Conservation (phyloP, 371 early-diverging fungal genomes). For the Mucor circinelloides region DNA sequence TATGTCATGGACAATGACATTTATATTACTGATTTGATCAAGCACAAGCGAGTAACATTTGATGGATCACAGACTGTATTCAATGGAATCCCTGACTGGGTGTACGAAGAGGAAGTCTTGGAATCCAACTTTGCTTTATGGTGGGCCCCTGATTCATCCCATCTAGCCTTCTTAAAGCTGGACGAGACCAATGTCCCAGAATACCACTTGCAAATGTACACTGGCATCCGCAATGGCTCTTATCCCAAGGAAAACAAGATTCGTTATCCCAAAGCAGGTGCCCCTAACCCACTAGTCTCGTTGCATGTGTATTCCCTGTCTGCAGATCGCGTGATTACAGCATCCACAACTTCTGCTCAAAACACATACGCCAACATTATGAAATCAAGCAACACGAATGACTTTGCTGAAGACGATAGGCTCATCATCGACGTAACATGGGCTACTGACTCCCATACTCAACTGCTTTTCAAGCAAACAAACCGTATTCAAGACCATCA, state of each 20-base stretch:
- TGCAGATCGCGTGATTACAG: slow-evolving; percentile 26
- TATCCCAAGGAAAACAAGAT: slow-evolving; percentile 76
- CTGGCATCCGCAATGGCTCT: slow-evolving; percentile 35
- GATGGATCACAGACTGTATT: slow-evolving; percentile 84
- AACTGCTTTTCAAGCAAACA: slow-evolving; percentile 79
- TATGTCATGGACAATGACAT: slow-evolving; percentile 90
- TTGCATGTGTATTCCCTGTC: slow-evolving; percentile 63
- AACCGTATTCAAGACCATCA: slow-evolving; percentile 90
- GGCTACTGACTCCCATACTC: slow-evolving; percentile 65
- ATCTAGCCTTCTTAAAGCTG: slow-evolving; percentile 82
- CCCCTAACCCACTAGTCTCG: slow-evolving; percentile 80
- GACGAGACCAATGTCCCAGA: slow-evolving; percentile 84
- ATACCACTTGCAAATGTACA: slow-evolving; percentile 70
- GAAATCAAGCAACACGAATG: background rate
- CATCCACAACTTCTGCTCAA: slow-evolving; percentile 12
- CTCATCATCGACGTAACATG: slow-evolving; percentile 84
- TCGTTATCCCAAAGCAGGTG: slow-evolving; percentile 90
- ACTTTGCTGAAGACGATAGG: slow-evolving; percentile 67
- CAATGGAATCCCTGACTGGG: slow-evolving; percentile 97
- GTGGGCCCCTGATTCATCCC: slow-evolving; percentile 88
- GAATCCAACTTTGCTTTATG: slow-evolving; percentile 69
- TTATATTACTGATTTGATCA: slow-evolving; percentile 69
- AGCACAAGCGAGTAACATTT: slow-evolving; percentile 73
- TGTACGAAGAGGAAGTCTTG: slow-evolving; percentile 95
- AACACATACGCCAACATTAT: slow-evolving; percentile 14